Conservation (phyloP, 768 basidiomycete genomes). For the Termitomyces sp. region DNA sequence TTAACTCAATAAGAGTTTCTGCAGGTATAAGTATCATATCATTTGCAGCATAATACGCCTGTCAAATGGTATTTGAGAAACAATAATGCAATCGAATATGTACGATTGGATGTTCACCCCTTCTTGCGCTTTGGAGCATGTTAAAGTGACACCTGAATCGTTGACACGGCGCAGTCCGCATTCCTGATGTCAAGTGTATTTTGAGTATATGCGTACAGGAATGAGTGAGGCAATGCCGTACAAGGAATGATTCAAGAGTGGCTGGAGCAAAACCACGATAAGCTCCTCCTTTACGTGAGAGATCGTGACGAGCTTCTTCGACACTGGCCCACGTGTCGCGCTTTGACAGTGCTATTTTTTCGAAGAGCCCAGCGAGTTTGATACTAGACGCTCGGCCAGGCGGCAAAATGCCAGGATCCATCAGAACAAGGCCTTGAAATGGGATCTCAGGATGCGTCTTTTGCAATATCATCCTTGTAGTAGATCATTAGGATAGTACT, state of each 20-base stretch:
- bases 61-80: background rate
- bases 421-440: slow-evolving; percentile 1
- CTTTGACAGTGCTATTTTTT: slow-evolving; percentile 3
- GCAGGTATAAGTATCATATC: slow-evolving; percentile 2
- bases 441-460: background rate
- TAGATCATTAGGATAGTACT: background rate
- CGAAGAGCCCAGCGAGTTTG: slow-evolving; percentile 3
- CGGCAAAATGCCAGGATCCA: slow-evolving; percentile 7
- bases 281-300: slow-evolving; percentile 7
- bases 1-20: background rate
- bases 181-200: background rate
- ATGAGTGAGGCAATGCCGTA: background rate
- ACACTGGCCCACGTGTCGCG: slow-evolving; percentile 2
- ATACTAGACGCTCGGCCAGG: background rate
- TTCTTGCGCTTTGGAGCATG: slow-evolving; percentile 3
- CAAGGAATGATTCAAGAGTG: slow-evolving; percentile 6
- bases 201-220: background rate
- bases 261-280: slow-evolving; percentile 5
- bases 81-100: background rate
- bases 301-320: slow-evolving; percentile 7
- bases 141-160: background rate
- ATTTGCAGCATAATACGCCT: slow-evolving; percentile 7
- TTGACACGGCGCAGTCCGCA: background rate
- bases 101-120: background rate
- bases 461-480: background rate